Conservation (phyloP, 768 basidiomycete species). For the Russula lepida region DNA sequence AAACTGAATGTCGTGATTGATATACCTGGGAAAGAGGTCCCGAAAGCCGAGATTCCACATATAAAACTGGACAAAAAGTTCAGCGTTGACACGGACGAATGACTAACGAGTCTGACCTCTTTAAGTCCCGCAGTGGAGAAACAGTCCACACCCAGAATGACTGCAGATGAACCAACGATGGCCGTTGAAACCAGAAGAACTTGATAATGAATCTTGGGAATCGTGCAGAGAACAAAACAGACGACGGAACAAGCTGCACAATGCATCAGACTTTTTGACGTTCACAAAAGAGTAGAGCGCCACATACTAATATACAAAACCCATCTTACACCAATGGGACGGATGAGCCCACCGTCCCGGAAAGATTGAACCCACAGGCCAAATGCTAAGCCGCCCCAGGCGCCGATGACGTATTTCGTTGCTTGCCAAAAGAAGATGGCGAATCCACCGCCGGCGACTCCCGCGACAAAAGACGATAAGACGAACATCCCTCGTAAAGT, state of each 20-base stretch:
- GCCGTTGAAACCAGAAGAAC: slow-evolving; percentile 81
- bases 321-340: slow-evolving; percentile 74
- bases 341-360: slow-evolving; percentile 72
- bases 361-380: slow-evolving; percentile 86
- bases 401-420: slow-evolving; percentile 74
- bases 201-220: slow-evolving; percentile 83
- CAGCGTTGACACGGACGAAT: slow-evolving; percentile 3
- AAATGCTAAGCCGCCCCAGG: slow-evolving; percentile 81
- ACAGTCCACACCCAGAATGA: slow-evolving; percentile 91
- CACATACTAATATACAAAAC: slow-evolving; percentile 74
- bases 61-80: slow-evolving; percentile 59
- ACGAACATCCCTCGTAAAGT: slow-evolving; percentile 87
- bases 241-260: slow-evolving; percentile 56
- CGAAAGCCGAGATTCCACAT: slow-evolving; percentile 91
- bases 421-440: slow-evolving; percentile 92
- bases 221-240: slow-evolving; percentile 76
- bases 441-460: slow-evolving; percentile 74
- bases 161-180: slow-evolving; percentile 81
- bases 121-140: slow-evolving; percentile 88
- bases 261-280: slow-evolving; percentile 22
- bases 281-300: slow-evolving; percentile 10
- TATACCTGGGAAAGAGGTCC: slow-evolving; percentile 69
- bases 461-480: slow-evolving; percentile 69
- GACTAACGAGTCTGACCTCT: slow-evolving; percentile 47
- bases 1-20: slow-evolving; percentile 56